Percentiles rank a stretch among this genome's conserved stretches.
These are phyloP conservation scores for Erysiphe pulchra DNA, from an alignment of 2,329 filamentous ascomycete species.

Conservation along the genomic window DNA sequence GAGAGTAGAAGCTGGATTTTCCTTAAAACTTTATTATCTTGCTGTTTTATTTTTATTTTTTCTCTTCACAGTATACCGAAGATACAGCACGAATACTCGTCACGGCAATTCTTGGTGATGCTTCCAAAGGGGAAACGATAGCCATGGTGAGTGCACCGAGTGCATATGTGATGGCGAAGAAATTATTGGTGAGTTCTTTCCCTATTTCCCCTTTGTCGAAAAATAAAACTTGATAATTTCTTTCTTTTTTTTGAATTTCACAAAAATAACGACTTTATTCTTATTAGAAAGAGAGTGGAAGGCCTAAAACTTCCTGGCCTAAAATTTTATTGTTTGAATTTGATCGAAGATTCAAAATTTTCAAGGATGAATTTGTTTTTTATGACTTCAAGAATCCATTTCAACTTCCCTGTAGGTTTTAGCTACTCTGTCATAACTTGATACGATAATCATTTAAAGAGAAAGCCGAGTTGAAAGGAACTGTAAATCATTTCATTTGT, in stretches of 20 bases:
- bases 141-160: constrained; percentile 51
- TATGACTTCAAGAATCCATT: constrained; percentile 52
- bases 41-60: not conserved
- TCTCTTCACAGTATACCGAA: constrained; percentile 33
- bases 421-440: not conserved
- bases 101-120: constrained; percentile 34
- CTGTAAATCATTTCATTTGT: constrained; percentile 41
- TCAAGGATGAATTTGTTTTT: constrained; percentile 38
- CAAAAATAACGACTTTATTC: not conserved
- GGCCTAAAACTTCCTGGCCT: constrained; percentile 18
- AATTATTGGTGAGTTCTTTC: constrained; percentile 27
- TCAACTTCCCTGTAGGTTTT: constrained; percentile 28
- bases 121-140: constrained; percentile 25
- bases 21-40: no score
- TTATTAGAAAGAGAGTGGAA: not conserved
- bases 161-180: constrained; percentile 53
- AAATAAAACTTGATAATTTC: not conserved
- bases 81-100: constrained; percentile 41
- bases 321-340: constrained; percentile 44
- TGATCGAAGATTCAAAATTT: constrained; percentile 47
- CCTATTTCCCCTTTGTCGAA: no score
- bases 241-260: not conserved
- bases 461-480: constrained; percentile 29
- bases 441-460: not conserved
- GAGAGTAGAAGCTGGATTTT: no score